phyloP scores from a whole-genome alignment of 805 yeast genomes.

The Lachancea meyersii region DNA sequence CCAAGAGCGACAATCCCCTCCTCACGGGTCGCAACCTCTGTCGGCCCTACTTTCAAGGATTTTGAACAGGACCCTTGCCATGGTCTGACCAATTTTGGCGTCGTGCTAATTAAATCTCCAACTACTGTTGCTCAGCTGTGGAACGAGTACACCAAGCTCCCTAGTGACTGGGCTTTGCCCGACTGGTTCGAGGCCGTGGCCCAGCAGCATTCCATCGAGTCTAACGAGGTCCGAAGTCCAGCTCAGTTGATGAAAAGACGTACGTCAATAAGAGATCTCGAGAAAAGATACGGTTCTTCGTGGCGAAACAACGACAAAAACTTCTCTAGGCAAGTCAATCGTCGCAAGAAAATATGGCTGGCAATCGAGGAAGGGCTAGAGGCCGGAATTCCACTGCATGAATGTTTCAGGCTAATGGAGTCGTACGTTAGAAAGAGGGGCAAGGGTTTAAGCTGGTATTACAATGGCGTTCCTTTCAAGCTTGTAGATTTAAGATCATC shows the following conservation, averaged over 20 bases:
- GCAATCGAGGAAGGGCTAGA: conserved; percentile 26
- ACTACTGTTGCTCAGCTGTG: conserved; percentile 25
- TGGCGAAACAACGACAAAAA: conserved; percentile 30
- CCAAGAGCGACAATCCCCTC: neutral
- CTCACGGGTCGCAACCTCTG: neutral
- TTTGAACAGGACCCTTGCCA: conserved; percentile 21
- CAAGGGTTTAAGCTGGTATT: conserved; percentile 26
- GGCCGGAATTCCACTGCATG: conserved; percentile 21
- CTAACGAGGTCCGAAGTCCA: conserved; percentile 9
- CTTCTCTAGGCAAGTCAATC: conserved; percentile 30
- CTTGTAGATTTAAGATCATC: conserved; percentile 13
- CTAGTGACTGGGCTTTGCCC: conserved; percentile 24
- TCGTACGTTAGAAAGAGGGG: conserved; percentile 19
- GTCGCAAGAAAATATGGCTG: conserved; percentile 30
- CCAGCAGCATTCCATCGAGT: conserved; percentile 12
- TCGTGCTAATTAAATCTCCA: conserved; percentile 27
- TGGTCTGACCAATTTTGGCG: conserved; percentile 24
- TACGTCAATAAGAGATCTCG: conserved; percentile 25
- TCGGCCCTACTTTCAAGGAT: neutral
- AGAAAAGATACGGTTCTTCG: conserved; percentile 21
- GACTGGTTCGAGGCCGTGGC: conserved; percentile 18
- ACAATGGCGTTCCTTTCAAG: conserved; percentile 28
- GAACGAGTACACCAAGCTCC: conserved; percentile 28
- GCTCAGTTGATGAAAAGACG: conserved; percentile 16
- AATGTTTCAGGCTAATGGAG: conserved; percentile 22